Evolutionary conservation across 805 yeast species (phyloP).

Genomic region (Middelhovenomyces tepae): DNA sequence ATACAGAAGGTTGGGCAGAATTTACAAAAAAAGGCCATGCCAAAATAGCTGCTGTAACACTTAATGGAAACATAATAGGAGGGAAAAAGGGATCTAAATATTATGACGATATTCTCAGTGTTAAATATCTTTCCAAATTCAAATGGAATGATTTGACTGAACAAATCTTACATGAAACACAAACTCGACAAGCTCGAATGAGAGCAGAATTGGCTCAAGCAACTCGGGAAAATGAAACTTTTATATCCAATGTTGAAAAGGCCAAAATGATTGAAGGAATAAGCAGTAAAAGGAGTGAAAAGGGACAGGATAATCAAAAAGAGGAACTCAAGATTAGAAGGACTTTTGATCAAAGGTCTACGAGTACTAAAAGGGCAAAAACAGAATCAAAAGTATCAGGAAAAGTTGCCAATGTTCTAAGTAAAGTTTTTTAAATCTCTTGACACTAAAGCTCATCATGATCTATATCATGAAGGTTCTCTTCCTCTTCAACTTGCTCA

Average conservation of each 20-base stretch:
- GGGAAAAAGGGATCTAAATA: conserved; percentile 88
- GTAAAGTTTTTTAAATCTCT: conserved; percentile 20
- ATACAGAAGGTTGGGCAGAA: conserved; percentile 96
- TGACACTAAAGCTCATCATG: too few species aligned
- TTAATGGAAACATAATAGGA: conserved; percentile 84
- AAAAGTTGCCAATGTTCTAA: conserved; percentile 17
- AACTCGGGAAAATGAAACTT: conserved; percentile 74
- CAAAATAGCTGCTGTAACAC: conserved; percentile 72
- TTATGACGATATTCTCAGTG: conserved; percentile 88
- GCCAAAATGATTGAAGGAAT: conserved; percentile 74
- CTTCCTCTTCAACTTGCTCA: too few species aligned
- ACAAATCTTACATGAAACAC: conserved; percentile 85
- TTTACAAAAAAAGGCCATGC: conserved; percentile 78
- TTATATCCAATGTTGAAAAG: conserved; percentile 73
- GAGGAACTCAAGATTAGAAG: conserved; percentile 38
- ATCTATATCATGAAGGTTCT: too few species aligned
- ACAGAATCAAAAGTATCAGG: conserved; percentile 14
- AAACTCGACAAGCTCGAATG: conserved; percentile 76
- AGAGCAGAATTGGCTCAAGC: conserved; percentile 87
- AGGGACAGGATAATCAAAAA: conserved; percentile 20
- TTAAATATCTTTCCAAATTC: conserved; percentile 82
- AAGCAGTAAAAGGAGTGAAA: conserved; percentile 38
- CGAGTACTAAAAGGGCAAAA: conserved; percentile 45
- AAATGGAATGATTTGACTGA: conserved; percentile 94
- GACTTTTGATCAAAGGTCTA: conserved; percentile 63